Conservation (phyloP, 352 stramenopile genomes). For the Globisporangium rhizosaccharum region DNA sequence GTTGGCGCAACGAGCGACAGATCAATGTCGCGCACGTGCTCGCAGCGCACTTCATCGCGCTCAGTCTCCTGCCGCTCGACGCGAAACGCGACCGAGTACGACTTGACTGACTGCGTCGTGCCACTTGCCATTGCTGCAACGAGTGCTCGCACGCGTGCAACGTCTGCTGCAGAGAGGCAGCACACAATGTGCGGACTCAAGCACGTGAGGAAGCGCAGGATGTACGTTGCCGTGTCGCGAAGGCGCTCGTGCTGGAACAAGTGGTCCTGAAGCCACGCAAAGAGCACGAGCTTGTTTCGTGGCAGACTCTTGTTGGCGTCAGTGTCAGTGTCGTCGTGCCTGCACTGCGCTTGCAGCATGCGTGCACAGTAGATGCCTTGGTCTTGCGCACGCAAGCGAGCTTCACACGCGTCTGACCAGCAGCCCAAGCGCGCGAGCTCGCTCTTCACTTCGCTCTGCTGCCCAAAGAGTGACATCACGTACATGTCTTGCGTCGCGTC, state of each 20-base stretch:
- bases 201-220: constrained; percentile 44
- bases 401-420: constrained; percentile 44
- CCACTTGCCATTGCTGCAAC: neutral
- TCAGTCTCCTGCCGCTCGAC: constrained; percentile 13
- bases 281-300: constrained; percentile 30
- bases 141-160: constrained; percentile 1
- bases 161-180: constrained; percentile 11
- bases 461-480: constrained; percentile 53
- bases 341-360: neutral
- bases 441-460: constrained; percentile 40
- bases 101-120: constrained; percentile 5
- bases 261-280: constrained; percentile 49
- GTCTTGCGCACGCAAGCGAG: constrained; percentile 26
- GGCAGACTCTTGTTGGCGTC: neutral
- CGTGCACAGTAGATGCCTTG: constrained; percentile 55
- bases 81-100: constrained; percentile 14
- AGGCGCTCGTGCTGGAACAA: constrained; percentile 36
- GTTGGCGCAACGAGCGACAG: neutral
- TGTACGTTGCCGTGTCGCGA: constrained; percentile 60
- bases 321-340: no score
- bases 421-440: constrained; percentile 28
- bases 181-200: constrained; percentile 13
- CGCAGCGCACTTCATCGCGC: constrained; percentile 9
- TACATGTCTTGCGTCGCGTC: constrained; percentile 13
- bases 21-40: neutral